Evolutionary conservation across 1,284 basidiomycete species (phyloP), one percentile per base, ranked within the genome.

Genomic region (Puccinia novopanici): DNA sequence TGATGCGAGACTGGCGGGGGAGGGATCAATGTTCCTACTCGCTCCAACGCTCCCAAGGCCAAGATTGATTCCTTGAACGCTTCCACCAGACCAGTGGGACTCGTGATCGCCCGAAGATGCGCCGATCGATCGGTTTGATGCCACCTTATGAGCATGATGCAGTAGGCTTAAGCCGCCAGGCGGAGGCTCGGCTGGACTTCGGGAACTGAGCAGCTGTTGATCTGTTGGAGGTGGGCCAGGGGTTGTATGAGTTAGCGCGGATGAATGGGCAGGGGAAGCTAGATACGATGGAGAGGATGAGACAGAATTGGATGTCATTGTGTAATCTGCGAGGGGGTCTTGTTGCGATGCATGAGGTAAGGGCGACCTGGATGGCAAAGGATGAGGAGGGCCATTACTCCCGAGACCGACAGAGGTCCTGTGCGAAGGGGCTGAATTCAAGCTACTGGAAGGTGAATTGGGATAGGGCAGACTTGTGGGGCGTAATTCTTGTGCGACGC

Each of bases 401-500:
- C 17, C 82, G 77, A 71, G 83, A 84, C 82, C 84, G 83, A 8
- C 82, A 57, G 19, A 83, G 81, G 1, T 83, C 83, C 5, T 84
- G 82, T 24, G 83, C n/a, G 24, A 34, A 42, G 52, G 30, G 54
- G 37, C 54, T 78, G 12, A 83, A 75, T 40, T 24, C 30, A 52
- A 19, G 30, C 45, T 24, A 52, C 27, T 48, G 52, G 82, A 24
- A 24, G 82, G 61, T 6, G 81, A 73, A 52, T 76, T 63, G 10
- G 68, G 63, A 48, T 61, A 55, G 12, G 48, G 45, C 30, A 59
- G 27, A 19, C 57, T 63, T 40, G 84, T 82, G 42, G 82, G 70
- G 63, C 82, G 83, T 27, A 88, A 82, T 52, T 88, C 88, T 17
- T 87, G 86, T 0, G 88, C 88, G 54, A 88, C 81, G n/a, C 88